Evolutionary conservation across 345 rosid species (phyloP).

Genomic region (Chamaenerion angustifolium): DNA sequence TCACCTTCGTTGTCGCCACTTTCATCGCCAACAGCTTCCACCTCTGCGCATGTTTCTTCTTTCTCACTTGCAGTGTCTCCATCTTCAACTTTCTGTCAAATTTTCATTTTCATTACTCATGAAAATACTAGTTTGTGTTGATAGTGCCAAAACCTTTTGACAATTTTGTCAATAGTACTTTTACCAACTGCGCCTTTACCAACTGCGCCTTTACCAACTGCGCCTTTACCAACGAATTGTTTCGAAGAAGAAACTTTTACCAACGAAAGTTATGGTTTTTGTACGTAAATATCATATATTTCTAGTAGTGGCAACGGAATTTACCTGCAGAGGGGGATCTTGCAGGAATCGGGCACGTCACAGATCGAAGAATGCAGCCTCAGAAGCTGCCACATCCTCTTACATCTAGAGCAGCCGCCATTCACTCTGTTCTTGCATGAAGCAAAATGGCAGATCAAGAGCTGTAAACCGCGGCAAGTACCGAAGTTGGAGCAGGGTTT

Average conservation of each 20-base stretch:
- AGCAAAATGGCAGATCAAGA: slow-evolving; percentile 58
- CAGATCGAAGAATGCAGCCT: slow-evolving; percentile 70
- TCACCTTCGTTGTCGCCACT: slow-evolving; percentile 21
- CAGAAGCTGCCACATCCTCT: slow-evolving; percentile 81
- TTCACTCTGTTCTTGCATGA: slow-evolving; percentile 40
- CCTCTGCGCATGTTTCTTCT: slow-evolving; percentile 14
- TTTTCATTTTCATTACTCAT: too few species aligned
- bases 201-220: too few species aligned
- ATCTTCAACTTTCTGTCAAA: slow-evolving; percentile 25
- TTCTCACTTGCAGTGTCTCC: slow-evolving; percentile 17
- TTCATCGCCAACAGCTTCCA: slow-evolving; percentile 28
- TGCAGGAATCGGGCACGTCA: slow-evolving; percentile 44
- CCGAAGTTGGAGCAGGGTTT: slow-evolving; percentile 32
- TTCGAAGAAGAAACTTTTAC: too few species aligned
- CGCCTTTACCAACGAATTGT: too few species aligned
- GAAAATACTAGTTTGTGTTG: too few species aligned
- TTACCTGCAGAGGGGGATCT: slow-evolving; percentile 39
- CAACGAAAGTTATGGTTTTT: too few species aligned
- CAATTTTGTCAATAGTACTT: too few species aligned
- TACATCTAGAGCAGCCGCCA: slow-evolving; percentile 62
- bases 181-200: too few species aligned
- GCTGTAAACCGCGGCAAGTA: slow-evolving; percentile 72
- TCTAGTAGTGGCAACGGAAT: too few species aligned
- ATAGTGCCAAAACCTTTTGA: too few species aligned
- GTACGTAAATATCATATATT: too few species aligned